Evolutionary conservation across 2,329 filamentous ascomycete genomes (phyloP), one percentile per base, ranked within the genome.

Genomic region (Pestalotiopsis sp.): DNA sequence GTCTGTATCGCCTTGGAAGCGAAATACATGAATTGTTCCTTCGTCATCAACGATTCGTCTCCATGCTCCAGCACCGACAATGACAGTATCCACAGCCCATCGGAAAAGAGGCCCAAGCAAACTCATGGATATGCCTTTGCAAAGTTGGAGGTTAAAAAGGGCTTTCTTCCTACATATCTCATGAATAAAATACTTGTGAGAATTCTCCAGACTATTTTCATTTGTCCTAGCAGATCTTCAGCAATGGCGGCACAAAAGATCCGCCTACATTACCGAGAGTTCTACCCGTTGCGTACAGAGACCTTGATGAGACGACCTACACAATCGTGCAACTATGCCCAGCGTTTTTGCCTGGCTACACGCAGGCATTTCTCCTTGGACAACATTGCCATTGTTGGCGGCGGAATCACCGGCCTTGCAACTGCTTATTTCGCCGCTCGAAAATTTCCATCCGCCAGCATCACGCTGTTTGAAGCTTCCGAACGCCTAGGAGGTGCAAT

Each of bases 341-440:
- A 20, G n/a, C n/a, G 4, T 52, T n/a, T 52, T 52, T 52, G 17
- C 20, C 45, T 52, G 17, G 45, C 45, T 52, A 52, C 45, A 52
- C 45, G 9, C 11, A n/a, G 45, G 45, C 45, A n/a, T 17, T 20
- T 9, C 45, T 52, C 45, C 6, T 52, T 20, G 17, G 14, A 62
- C 38, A 69, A 57, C 13, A 70, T 70, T 63, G 68, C 68, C 17
- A 49, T 68, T 17, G 27, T 70, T n/a, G 66, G 66, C 13, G 68
- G 68, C 49, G 68, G 68, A 5, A 68, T 68, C 41, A 70, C 68
- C 23, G 68, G 68, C 11, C 59, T 70, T 17, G 38, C 66, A 25
- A 38, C 68, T 2, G 66, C 68, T n/a, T 68, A 66, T 23, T 70
- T 65, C 17, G 68, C 68, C 17, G 66, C 62, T 31, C 59, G 52